phyloP scores from a whole-genome alignment of 2,329 filamentous ascomycete species.

The Xylaria sp. region DNA sequence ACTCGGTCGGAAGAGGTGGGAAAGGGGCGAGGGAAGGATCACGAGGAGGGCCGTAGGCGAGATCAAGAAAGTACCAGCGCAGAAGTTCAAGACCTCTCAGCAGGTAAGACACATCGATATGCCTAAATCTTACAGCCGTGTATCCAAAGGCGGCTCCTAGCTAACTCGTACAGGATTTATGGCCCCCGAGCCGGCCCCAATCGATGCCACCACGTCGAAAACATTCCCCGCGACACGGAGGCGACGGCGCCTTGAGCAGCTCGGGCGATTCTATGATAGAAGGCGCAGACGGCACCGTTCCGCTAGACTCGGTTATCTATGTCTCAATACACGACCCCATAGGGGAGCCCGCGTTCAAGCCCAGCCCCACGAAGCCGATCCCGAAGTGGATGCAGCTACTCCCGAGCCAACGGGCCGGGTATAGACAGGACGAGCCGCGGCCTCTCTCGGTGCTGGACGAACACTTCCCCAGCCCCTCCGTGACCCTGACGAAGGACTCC shows the following conservation, averaged over 20 bases:
- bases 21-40: constrained; percentile 34
- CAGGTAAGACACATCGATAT: constrained; percentile 7
- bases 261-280: constrained; percentile 11
- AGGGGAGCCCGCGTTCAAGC: constrained; percentile 49
- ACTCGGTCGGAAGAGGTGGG: constrained; percentile 48
- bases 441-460: constrained; percentile 33
- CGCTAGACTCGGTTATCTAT: constrained; percentile 46
- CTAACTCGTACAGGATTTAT: constrained; percentile 8
- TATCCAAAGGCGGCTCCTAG: not conserved
- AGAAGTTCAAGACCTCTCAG: constrained; percentile 10
- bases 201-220: not conserved
- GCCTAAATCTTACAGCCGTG: not conserved
- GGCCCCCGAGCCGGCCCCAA: constrained; percentile 1
- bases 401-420: constrained; percentile 18
- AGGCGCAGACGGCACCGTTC: constrained; percentile 27
- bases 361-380: constrained; percentile 54
- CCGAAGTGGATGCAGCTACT: constrained; percentile 49
- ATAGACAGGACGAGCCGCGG: constrained; percentile 9
- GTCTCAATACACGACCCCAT: constrained; percentile 55
- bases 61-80: constrained; percentile 23
- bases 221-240: constrained; percentile 3
- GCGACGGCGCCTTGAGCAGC: constrained; percentile 19
- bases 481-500: not conserved
- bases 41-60: constrained; percentile 8
- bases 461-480: constrained; percentile 24